Conservation (phyloP, 495 filamentous ascomycete genomes). For the Daldinia childiae region DNA sequence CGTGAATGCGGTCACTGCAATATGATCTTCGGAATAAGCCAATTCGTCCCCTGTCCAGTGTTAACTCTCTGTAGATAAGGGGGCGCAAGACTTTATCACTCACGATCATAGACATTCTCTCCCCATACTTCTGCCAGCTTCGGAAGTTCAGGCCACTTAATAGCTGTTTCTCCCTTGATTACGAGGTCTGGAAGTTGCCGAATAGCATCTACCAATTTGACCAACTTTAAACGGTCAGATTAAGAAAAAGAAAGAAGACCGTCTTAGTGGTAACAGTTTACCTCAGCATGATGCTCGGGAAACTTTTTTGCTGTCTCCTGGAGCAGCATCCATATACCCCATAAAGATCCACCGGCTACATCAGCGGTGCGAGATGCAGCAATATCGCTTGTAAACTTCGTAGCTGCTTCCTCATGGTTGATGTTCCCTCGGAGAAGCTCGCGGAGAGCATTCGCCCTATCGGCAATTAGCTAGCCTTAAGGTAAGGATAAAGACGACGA, state of each 20-base stretch:
- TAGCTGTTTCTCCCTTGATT: conserved; percentile 21
- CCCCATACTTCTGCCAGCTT: conserved; percentile 15
- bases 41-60: conserved; percentile 2
- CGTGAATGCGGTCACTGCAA: conserved; percentile 28
- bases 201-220: conserved; percentile 21
- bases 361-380: conserved; percentile 8
- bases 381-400: conserved; percentile 14
- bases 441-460: conserved; percentile 22
- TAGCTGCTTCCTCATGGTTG: conserved; percentile 18
- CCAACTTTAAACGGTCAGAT: conserved; percentile 21
- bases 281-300: conserved; percentile 23
- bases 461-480: background rate
- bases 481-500: background rate
- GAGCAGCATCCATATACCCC: conserved; percentile 22
- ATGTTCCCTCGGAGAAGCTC: conserved; percentile 22
- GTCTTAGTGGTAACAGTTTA: background rate
- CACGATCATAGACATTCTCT: conserved; percentile 34
- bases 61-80: background rate
- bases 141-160: conserved; percentile 26
- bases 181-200: conserved; percentile 18
- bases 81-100: background rate
- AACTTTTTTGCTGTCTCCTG: conserved; percentile 25
- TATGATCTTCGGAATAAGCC: conserved; percentile 15
- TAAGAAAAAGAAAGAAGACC: background rate
- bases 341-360: background rate